phyloP scores from a whole-genome alignment of 352 stramenopile species.

The Globisporangium ultimum region DNA sequence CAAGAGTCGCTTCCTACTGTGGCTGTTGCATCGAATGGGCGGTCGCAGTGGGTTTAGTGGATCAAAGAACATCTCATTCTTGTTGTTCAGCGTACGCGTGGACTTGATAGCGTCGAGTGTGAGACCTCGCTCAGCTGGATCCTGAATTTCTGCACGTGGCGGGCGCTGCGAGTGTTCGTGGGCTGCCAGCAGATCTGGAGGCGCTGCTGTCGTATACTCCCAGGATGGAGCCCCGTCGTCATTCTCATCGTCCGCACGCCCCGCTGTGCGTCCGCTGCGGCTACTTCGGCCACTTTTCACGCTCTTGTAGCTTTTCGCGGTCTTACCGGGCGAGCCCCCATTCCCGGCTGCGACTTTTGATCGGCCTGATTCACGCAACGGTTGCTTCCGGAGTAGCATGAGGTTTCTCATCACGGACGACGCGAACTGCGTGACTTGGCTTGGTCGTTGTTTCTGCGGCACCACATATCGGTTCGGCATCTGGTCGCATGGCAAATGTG shows the following conservation, averaged over 20 bases:
- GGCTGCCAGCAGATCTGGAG: not conserved
- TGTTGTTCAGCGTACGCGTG: too few species aligned
- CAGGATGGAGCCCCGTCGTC: not conserved
- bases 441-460: conserved; percentile 1
- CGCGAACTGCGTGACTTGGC: conserved; percentile 8
- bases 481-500: too few species aligned
- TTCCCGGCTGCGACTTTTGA: conserved; percentile 12
- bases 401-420: conserved; percentile 8
- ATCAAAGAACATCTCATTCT: too few species aligned
- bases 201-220: conserved; percentile 6
- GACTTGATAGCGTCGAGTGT: too few species aligned
- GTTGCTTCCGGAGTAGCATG: not conserved
- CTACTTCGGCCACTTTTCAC: not conserved
- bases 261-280: conserved; percentile 6
- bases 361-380: not conserved
- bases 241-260: conserved; percentile 3
- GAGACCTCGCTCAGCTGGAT: too few species aligned
- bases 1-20: not conserved
- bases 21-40: not conserved
- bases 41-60: not conserved
- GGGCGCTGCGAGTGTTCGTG: too few species aligned
- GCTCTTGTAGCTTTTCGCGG: conserved; percentile 11
- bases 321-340: not conserved
- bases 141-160: too few species aligned
- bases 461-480: not conserved